Evolutionary conservation across 768 basidiomycete genomes (phyloP).

Genomic region (Tylopilus felleus): DNA sequence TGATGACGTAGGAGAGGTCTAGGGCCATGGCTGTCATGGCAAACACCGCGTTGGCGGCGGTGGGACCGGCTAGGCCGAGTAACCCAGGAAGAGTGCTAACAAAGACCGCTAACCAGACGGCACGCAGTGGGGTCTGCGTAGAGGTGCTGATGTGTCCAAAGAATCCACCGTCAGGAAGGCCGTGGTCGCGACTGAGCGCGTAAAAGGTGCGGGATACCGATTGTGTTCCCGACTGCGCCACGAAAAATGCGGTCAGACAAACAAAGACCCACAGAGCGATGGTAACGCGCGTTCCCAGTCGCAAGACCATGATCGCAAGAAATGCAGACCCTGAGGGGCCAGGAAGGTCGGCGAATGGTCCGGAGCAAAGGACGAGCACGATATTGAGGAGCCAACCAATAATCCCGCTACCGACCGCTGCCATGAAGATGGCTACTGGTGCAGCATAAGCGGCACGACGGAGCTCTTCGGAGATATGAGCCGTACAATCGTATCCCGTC

Average conservation of each 20-base stretch:
- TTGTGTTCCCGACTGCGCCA: constrained; percentile 48
- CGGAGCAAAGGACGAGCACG: constrained; percentile 54
- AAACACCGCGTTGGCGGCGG: constrained; percentile 57
- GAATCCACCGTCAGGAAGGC: constrained; percentile 55
- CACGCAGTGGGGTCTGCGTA: constrained; percentile 54
- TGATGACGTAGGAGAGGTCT: constrained; percentile 57
- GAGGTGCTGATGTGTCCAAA: constrained; percentile 45
- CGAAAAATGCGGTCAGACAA: constrained; percentile 61
- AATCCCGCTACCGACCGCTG: constrained; percentile 44
- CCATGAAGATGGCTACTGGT: constrained; percentile 43
- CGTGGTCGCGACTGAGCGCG: constrained; percentile 54
- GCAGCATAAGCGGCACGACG: constrained; percentile 49
- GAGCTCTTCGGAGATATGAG: constrained; percentile 42
- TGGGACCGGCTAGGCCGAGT: constrained; percentile 49
- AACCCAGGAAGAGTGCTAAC: constrained; percentile 43
- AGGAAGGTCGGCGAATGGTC: constrained; percentile 45
- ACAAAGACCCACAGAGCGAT: constrained; percentile 57
- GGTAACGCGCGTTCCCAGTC: constrained; percentile 50
- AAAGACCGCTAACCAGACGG: constrained; percentile 51
- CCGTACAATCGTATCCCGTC: constrained; percentile 32
- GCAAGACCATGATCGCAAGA: constrained; percentile 52
- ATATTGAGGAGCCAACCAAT: constrained; percentile 68
- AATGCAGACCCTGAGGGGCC: constrained; percentile 54
- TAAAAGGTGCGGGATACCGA: constrained; percentile 57
- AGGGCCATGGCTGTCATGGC: constrained; percentile 49